Base-by-base conservation (phyloP, 129 eudicot species). In the Centrapalus pauciflorus region DNA sequence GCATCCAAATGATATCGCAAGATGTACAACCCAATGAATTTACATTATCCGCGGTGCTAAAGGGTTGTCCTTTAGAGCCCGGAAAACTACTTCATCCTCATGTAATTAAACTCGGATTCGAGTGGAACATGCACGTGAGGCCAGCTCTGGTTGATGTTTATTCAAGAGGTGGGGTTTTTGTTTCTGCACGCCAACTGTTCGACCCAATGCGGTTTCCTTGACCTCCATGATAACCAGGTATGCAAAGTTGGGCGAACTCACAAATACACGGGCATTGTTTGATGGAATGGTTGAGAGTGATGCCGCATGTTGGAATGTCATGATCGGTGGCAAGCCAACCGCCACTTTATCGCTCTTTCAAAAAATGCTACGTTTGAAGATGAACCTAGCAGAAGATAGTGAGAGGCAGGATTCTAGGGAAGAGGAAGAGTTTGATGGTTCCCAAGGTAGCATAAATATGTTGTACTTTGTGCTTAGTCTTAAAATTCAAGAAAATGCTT, bases 61-160 rank as follows among this genome's bases (percentile, higher is more conserved):
- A 82, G 55, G 51, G 61, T 50, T 79, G 79, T 38, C 61, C 76
- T 4, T 3, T 71, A 20, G 12, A 27, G 32, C 5, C 40, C 34
- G 94, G 82, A n/a, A n/a, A n/a, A n/a, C n/a, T n/a, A n/a, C n/a
- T n/a, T n/a, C n/a, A n/a, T n/a, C n/a, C n/a, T n/a, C 84, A 83
- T n/a, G 86, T 72, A 10, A 16, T 82, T 1, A 82, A 82, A 60
- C 55, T 74, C 3, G 86, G 88, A 35, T 28, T 72, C 35, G 84
- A 56, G 28, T 64, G 35, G 0, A 75, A 86, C 75, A 20, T 27
- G 26, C 83, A 76, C 55, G 94, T 82, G 0, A 74, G 86, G 8
- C 77, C 88, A 16, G 84, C 73, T 14, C 81, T 86, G 8, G 28
- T 86, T 21, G 94, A 86, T 67, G 52, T 86, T 40, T 86, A 86